phyloP scores from a whole-genome alignment of 2,329 filamentous ascomycete species.

The Aspergillus sp. region DNA sequence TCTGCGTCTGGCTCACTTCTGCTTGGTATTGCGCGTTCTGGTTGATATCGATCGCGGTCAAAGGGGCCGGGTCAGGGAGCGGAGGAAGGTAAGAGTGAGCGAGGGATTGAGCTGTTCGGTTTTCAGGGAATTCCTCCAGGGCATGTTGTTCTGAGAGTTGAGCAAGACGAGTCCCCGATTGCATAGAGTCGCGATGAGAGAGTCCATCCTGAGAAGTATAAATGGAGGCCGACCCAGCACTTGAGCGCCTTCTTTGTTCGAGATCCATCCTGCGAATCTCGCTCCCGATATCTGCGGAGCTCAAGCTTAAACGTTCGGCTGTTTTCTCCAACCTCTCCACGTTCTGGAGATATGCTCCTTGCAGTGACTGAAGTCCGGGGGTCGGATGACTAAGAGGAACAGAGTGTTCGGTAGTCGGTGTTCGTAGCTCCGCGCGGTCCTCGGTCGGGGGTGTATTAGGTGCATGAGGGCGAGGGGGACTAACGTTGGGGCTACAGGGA shows the following conservation, averaged over 20 bases:
- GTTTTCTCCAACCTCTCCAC: constrained; percentile 50
- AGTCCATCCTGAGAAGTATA: constrained; percentile 40
- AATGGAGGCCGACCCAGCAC: constrained; percentile 41
- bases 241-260: constrained; percentile 45
- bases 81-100: constrained; percentile 21
- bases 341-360: constrained; percentile 52
- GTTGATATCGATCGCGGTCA: constrained; percentile 9
- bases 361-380: constrained; percentile 50
- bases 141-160: constrained; percentile 44
- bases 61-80: constrained; percentile 8
- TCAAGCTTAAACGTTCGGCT: constrained; percentile 49
- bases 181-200: constrained; percentile 45
- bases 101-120: constrained; percentile 13
- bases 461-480: constrained; percentile 28
- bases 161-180: constrained; percentile 40
- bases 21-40: constrained; percentile 21
- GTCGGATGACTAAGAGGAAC: constrained; percentile 49
- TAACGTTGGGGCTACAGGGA: constrained; percentile 15
- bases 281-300: constrained; percentile 44
- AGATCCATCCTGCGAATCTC: constrained; percentile 48
- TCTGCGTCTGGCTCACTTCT: constrained; percentile 12
- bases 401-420: constrained; percentile 41
- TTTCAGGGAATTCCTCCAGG: constrained; percentile 28
- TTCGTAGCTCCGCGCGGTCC: constrained; percentile 27
- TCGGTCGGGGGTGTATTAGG: constrained; percentile 22